Evolutionary conservation across 1,139 yeast species (phyloP).

Genomic region (Diutina rugosa): DNA sequence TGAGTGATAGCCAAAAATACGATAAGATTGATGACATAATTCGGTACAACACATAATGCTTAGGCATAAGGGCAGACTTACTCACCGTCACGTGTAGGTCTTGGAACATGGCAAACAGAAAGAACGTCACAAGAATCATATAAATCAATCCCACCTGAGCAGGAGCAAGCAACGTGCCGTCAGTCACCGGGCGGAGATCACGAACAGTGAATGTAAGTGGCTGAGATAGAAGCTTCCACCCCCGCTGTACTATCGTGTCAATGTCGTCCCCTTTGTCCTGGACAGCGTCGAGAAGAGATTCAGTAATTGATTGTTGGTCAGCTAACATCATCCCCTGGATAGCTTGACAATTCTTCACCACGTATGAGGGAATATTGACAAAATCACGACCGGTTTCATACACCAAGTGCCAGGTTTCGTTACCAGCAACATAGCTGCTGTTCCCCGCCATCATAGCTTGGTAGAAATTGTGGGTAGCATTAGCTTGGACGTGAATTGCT

Average conservation of each 20-base stretch:
- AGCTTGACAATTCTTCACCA: slow-evolving; percentile 4
- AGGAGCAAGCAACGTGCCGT: slow-evolving; percentile 47
- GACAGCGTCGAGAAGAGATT: slow-evolving; percentile 9
- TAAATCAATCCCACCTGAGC: slow-evolving; percentile 67
- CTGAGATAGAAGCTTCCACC: not conserved
- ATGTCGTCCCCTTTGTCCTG: not conserved
- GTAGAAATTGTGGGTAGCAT: slow-evolving; percentile 26
- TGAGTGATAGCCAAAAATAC: slow-evolving; percentile 36
- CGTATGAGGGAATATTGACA: slow-evolving; percentile 15
- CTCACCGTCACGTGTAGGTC: slow-evolving; percentile 35
- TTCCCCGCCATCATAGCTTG: slow-evolving; percentile 11
- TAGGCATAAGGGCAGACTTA: slow-evolving; percentile 20
- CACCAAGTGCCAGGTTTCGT: slow-evolving; percentile 12
- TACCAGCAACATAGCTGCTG: not conserved
- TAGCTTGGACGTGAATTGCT: slow-evolving; percentile 31
- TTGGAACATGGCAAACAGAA: slow-evolving; percentile 38
- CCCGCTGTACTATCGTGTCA: not conserved
- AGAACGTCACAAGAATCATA: slow-evolving; percentile 51
- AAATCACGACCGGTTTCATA: slow-evolving; percentile 34
- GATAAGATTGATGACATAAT: slow-evolving; percentile 8
- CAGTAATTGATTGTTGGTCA: slow-evolving; percentile 5
- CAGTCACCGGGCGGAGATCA: slow-evolving; percentile 39
- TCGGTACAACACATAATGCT: slow-evolving; percentile 37
- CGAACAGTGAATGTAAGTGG: not conserved
- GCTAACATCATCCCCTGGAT: not conserved